Evolutionary conservation across 495 filamentous ascomycete genomes (phyloP), one percentile per base, ranked within the genome.

Genomic region (Talaromyces wortmannii): DNA sequence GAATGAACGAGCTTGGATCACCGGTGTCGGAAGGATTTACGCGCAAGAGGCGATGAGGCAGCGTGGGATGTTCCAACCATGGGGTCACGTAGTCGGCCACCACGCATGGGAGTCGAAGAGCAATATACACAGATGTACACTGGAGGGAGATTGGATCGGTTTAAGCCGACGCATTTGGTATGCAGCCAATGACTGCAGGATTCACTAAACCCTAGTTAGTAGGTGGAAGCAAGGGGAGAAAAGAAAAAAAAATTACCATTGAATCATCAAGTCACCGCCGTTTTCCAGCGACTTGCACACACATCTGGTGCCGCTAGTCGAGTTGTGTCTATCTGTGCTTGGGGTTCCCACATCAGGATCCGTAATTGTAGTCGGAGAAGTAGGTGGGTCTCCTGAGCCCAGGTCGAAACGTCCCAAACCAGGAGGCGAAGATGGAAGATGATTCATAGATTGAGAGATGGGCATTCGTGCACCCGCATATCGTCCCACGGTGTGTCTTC

Each of bases 151-250:
- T 85, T 79, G 7, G 71, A 66, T 16, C 77, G 73, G 55, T 84
- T 84, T 23, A 92, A 75, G 15, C 87, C 85, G 32, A 92, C 79
- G 63, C 91, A 96, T 60, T 78, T 78, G 6, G 84, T 86, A 63
- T 96, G 91, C 31, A 92, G 79, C 84, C 86, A 92, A 69, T 91
- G 86, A 42, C 83, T 86, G 69, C 91, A 96, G 4, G 90, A 91
- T 72, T 91, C 86, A 70, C 91, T 92, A 61, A 16, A 23, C 33
- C 32, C 16, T 6, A 15, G 42, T 69, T 43, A 71, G 62, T 43
- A 36, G 36, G 23, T 23, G 23, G 5, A 40, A 40, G 8, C 8
- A 40, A 40, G 13, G 8, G 36, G 13, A 1, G 57, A 42, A 12
- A 40, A 11, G 3, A 2, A 17, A 50, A 13, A 55, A 8, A 49